Conservation (phyloP, 306 rosid genomes). For the Acacia crassicarpa region DNA sequence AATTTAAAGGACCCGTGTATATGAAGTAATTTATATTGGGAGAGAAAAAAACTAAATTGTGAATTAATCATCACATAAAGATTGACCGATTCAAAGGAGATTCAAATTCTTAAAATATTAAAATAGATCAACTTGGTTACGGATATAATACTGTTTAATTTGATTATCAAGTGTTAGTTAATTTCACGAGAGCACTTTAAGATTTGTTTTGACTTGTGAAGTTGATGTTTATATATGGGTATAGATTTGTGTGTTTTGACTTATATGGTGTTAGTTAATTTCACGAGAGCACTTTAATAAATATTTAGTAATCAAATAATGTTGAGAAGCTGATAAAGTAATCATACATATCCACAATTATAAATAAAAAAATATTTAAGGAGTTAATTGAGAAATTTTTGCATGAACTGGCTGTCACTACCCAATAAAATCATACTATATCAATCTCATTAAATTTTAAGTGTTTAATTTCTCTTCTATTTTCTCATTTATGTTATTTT, state of each 20-base stretch:
- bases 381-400: neutral
- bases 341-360: neutral
- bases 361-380: neutral
- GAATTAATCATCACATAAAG: neutral
- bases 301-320: neutral
- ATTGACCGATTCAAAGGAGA: neutral
- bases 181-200: neutral
- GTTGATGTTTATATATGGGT: neutral
- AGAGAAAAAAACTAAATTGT: neutral
- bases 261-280: too few relatives aligned
- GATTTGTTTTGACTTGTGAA: neutral
- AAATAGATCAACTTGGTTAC: neutral
- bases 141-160: neutral
- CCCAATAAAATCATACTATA: too few relatives aligned
- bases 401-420: too few relatives aligned
- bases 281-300: too few relatives aligned
- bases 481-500: too few relatives aligned
- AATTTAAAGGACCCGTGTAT: neutral
- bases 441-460: too few relatives aligned
- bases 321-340: neutral
- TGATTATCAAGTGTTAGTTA: neutral
- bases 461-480: too few relatives aligned
- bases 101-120: neutral
- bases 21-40: neutral
- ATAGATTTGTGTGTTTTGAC: too few relatives aligned